These are phyloP conservation scores for Ustulina deusta DNA, from an alignment of 2,329 filamentous ascomycete genomes.

Conservation along the genomic window DNA sequence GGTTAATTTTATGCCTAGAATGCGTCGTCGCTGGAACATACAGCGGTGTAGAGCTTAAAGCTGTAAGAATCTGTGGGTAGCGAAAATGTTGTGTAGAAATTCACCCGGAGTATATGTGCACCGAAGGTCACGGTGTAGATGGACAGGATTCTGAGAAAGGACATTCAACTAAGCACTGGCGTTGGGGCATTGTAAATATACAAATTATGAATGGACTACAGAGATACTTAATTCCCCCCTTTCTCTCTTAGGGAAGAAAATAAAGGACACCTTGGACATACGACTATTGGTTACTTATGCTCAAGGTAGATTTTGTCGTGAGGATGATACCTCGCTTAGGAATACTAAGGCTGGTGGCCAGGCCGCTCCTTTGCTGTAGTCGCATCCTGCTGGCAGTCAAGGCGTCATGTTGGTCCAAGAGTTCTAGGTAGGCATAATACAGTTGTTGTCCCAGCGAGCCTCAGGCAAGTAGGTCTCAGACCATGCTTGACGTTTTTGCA, in stretches of 20 bases:
- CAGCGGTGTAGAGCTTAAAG: not conserved
- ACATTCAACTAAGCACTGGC: slow-evolving; percentile 20
- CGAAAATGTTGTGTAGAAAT: not conserved
- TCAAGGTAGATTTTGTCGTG: not conserved
- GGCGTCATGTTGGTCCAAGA: not conserved
- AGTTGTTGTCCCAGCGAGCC: too few relatives aligned
- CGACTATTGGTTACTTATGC: not conserved
- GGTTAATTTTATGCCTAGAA: not conserved
- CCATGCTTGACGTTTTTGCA: not conserved
- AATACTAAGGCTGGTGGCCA: not conserved
- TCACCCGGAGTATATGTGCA: not conserved
- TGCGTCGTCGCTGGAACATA: not conserved
- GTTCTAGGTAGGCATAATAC: too few relatives aligned
- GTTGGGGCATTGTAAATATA: slow-evolving; percentile 20
- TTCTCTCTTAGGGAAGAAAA: too few relatives aligned
- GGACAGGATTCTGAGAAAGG: not conserved
- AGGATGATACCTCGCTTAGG: not conserved
- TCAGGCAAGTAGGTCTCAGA: too few relatives aligned
- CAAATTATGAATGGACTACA: not conserved
- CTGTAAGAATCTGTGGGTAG: not conserved
- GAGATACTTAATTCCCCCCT: not conserved
- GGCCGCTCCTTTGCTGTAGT: not conserved
- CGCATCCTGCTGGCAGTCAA: not conserved
- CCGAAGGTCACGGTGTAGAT: not conserved
- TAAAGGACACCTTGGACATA: too few relatives aligned